Evolutionary conservation across 805 yeast species (phyloP), one percentile per base, ranked within the genome.

Genomic region (Pichia deserticola): DNA sequence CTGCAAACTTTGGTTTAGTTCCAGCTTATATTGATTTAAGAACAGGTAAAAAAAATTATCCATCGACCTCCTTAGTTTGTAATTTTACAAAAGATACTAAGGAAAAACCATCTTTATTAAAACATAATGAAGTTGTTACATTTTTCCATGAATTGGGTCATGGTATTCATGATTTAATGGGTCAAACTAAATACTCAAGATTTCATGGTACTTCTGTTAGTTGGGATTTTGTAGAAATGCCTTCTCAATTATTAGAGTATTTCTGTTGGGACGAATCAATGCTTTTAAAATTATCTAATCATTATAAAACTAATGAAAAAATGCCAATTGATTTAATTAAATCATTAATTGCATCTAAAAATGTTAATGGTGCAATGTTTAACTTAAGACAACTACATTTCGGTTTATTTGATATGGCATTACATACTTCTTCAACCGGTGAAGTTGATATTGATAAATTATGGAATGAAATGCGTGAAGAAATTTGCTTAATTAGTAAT

Each of bases 111-210:
- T 79, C 90, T 1, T 71, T 88, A 57, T 74, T 88, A 59, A 82
- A 83, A 59, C 95, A 88, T 63, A 73, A 72, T 54, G 95, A 87
- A 63, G 87, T 87, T 11, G 81, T 81, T 27, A 88, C 95, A 0
- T 84, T 88, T 57, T 88, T 88, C 81, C 96, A 88, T 62, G 96
- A 88, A 66, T 74, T 87, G 55, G 96, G 96, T 29, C 96, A 88
- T 61, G 96, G 95, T 50, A 84, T 88, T 50, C 96, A 88, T 66
- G 84, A 81, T 56, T 67, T 86, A 44, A 74, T 87, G 49, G 86
- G 90, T 10, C 71, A 75, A 53, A 83, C 90, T 30, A 71, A 70
- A 51, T 81, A 77, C 56, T 74, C 84, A 2, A 74, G 83, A 54
- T 87, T 86, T 67, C 84, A 80, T 60, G 95, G 95, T 27, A 82